Evolutionary conservation across 2,329 filamentous ascomycete genomes (phyloP), one percentile per base, ranked within the genome.

Genomic region (Pseudogymnoascus pannorum): DNA sequence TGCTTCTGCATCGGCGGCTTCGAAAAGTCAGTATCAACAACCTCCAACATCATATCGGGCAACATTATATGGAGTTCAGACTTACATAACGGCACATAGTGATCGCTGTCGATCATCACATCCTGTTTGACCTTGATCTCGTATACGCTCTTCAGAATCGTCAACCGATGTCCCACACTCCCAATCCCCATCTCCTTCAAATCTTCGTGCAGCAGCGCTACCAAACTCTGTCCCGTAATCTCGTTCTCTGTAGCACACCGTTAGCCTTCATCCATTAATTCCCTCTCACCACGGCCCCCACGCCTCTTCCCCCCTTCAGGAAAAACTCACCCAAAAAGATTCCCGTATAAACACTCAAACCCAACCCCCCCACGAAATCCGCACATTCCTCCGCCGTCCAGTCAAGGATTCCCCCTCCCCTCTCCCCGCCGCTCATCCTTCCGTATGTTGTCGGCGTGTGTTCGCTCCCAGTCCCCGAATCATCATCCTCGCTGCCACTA

Each of bases 61-160:
- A 22, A 42, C 31, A 22, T 42, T 9, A 22, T 9, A 42, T 16
- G 4, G 5, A 16, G 5, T 26, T 18, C 14, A n/a, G 57, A 79
- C 89, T 69, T 87, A 96, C 92, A 94, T 58, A 94, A 79, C 36
- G 94, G 94, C 59, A 97, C 83, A 73, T 97, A 99, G 74, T 97
- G 91, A 70, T 97, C 93, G 64, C 88, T 87, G 72, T 97, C 93
- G 68, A 97, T 84, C 14, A 91, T 88, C 63, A 97, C 85, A 69
- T 96, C 92, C 71, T 97, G 92, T 66, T 91, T 91, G 73, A 93
- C 88, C 78, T 99, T 99, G 71, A 94, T 87, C 71, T 97, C 92
- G 76, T 97, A 97, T 60, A 97, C 92, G 69, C 87, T 92, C 77
- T 97, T 97, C 62, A 99, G 81, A 62, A 99, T 95, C 20, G 92